A percentile compares a stretch with the other conserved stretches of the same genome.
Conservation (phyloP, 2,329 filamentous ascomycete species). For the Verticillium isaacii region DNA sequence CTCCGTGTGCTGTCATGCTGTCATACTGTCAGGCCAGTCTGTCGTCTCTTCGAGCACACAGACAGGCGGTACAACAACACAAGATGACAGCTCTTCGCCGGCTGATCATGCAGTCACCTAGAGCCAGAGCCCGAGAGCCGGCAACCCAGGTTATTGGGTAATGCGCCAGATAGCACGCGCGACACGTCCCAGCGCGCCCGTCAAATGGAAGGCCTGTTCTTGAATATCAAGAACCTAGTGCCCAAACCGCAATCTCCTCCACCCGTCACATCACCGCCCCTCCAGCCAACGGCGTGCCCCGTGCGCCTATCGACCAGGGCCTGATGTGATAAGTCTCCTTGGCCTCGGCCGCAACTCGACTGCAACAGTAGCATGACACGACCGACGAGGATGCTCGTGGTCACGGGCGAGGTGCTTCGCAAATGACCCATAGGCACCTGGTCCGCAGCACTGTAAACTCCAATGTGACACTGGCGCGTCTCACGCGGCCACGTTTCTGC, state of each 20-base stretch:
- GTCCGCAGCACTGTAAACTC: not conserved
- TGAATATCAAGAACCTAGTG: not conserved
- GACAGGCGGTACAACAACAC: not conserved
- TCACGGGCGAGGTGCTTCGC: not conserved
- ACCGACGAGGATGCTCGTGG: not conserved
- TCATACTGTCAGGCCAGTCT: not conserved
- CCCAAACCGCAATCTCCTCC: not conserved
- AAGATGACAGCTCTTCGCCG: not conserved
- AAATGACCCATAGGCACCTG: not conserved
- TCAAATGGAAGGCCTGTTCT: not conserved
- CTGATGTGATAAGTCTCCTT: not conserved
- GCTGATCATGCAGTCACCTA: not conserved
- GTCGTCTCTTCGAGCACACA: not conserved
- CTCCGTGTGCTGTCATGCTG: not conserved
- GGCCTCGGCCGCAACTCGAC: not conserved
- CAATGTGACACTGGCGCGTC: not conserved
- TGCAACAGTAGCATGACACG: not conserved
- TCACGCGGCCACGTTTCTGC: not conserved
- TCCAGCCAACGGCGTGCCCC: constrained; percentile 11
- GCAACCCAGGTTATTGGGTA: not conserved
- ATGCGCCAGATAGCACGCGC: not conserved
- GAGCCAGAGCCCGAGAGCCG: not conserved
- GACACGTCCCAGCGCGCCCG: not conserved
- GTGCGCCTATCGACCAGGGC: constrained; percentile 17
- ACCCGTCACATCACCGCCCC: constrained; percentile 8